Evolutionary conservation across 2,329 filamentous ascomycete genomes (phyloP).

Genomic region (Lasiodiplodia theobromae): DNA sequence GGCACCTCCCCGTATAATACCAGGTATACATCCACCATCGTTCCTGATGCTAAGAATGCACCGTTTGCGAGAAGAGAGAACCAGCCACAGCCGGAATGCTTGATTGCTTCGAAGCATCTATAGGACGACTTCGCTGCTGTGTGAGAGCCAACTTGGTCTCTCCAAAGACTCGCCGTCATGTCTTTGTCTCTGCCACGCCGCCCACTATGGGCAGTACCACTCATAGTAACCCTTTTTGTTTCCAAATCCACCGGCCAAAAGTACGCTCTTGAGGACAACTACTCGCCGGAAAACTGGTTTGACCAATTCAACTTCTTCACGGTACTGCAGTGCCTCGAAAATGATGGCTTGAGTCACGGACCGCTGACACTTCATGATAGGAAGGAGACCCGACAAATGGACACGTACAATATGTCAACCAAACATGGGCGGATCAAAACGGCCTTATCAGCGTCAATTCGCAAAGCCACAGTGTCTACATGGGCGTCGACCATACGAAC

Average conservation of each 20-base stretch:
- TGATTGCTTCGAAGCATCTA: conserved; percentile 12
- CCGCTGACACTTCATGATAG: conserved; percentile 6
- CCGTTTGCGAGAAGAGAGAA: background rate
- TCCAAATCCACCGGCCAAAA: background rate
- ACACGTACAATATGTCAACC: conserved; percentile 52
- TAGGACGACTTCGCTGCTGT: conserved; percentile 10
- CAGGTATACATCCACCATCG: conserved; percentile 6
- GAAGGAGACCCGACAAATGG: conserved; percentile 42
- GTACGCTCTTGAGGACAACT: conserved; percentile 50
- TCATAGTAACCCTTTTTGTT: background rate
- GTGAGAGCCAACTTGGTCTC: background rate
- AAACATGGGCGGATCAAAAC: conserved; percentile 43
- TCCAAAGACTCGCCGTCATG: conserved; percentile 9
- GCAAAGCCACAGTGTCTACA: conserved; percentile 31
- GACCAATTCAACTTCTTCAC: conserved; percentile 52
- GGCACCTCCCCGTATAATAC: conserved; percentile 15
- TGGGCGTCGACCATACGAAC: conserved; percentile 45
- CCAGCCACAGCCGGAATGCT: conserved; percentile 18
- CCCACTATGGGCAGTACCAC: conserved; percentile 8
- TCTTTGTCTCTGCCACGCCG: background rate
- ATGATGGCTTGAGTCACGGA: background rate
- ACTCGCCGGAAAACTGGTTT: conserved; percentile 52
- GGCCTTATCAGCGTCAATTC: conserved; percentile 37
- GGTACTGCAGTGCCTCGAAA: background rate
- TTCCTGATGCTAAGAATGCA: conserved; percentile 15